Evolutionary conservation across 345 rosid species (phyloP).

Genomic region (Eucalyptus albens): DNA sequence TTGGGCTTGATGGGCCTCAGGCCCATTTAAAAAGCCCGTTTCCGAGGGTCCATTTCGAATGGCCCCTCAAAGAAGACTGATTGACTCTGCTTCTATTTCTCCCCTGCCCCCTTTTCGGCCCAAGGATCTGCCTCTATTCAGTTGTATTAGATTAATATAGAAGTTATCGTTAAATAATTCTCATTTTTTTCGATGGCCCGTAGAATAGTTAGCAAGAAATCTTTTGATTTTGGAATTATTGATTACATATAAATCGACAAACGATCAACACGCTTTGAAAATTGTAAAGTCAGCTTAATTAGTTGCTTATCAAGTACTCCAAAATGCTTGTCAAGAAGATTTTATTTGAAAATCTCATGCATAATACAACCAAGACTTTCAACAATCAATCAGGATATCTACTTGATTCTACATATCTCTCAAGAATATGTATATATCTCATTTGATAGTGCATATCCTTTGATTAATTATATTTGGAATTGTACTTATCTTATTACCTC

Average conservation of each 20-base stretch:
- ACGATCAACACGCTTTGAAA: background rate
- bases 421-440: fast-evolving
- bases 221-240: background rate
- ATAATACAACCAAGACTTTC: fast-evolving
- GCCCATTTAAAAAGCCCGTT: background rate
- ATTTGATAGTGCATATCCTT: fast-evolving
- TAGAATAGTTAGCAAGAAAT: fast-evolving
- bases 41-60: background rate
- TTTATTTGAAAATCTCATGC: fast-evolving
- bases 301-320: fast-evolving
- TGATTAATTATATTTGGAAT: too few species aligned
- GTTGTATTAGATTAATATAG: fast-evolving
- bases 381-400: fast-evolving
- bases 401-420: background rate
- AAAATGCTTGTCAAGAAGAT: fast-evolving
- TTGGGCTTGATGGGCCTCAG: background rate
- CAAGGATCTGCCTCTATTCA: background rate
- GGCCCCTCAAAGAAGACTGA: background rate
- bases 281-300: background rate
- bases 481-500: background rate
- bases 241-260: background rate
- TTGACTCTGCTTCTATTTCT: background rate
- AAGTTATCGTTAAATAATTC: background rate
- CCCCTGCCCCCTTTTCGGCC: background rate
- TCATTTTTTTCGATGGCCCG: background rate